phyloP scores from a whole-genome alignment of 805 yeast species.

The Yarrowia deformans region DNA sequence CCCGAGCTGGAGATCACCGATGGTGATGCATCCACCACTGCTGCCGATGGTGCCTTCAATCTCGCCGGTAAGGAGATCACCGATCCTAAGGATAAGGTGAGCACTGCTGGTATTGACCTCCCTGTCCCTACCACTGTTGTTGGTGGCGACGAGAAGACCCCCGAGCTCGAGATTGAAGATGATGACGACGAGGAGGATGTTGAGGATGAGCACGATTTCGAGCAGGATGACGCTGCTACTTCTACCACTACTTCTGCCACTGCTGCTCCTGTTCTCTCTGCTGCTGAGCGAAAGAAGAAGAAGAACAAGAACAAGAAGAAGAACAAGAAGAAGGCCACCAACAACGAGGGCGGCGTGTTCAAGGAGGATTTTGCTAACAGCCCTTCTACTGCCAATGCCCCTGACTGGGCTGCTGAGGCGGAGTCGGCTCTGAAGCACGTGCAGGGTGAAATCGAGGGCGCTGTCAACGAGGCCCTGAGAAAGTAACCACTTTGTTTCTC shows the following conservation, averaged over 20 bases:
- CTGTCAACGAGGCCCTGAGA: conserved; percentile 36
- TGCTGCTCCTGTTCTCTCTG: conserved; percentile 31
- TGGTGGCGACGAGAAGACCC: conserved; percentile 25
- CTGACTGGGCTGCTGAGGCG: conserved; percentile 39
- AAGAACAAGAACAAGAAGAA: conserved; percentile 28
- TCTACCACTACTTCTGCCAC: conserved; percentile 14
- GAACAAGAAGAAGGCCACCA: conserved; percentile 29
- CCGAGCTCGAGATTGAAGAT: conserved; percentile 32
- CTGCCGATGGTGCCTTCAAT: conserved; percentile 16
- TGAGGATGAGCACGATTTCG: conserved; percentile 32
- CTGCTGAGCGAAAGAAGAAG: conserved; percentile 34
- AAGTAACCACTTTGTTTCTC: conserved; percentile 33
- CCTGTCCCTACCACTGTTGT: conserved; percentile 23
- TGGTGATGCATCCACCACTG: conserved; percentile 14
- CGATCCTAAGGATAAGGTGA: conserved; percentile 24
- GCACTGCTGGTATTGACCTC: conserved; percentile 16
- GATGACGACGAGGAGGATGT: conserved; percentile 30
- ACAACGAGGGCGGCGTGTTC: conserved; percentile 33
- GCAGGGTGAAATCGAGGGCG: conserved; percentile 38
- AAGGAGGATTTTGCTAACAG: conserved; percentile 38
- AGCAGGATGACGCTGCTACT: conserved; percentile 9
- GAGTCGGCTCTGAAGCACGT: conserved; percentile 38
- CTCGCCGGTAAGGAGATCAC: conserved; percentile 21
- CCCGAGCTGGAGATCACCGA: conserved; percentile 16
- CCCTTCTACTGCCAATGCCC: conserved; percentile 30